Percentiles rank a stretch among this genome's conserved stretches.
phyloP scores from a whole-genome alignment of 257 asterid species.

The Solanum microdontum region DNA sequence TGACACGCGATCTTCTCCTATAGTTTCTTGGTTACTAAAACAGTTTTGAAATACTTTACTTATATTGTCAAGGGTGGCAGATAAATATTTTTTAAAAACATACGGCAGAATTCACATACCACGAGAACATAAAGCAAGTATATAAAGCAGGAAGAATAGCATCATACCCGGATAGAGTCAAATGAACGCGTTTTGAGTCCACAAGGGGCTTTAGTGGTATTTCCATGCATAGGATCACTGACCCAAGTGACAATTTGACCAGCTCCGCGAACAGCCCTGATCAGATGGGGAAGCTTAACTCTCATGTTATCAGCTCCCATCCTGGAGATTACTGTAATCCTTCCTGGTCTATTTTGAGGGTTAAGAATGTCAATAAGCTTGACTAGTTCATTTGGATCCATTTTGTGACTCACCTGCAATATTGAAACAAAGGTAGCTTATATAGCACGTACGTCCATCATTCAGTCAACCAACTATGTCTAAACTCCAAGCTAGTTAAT shows the following conservation, averaged over 20 bases:
- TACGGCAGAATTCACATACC: neutral
- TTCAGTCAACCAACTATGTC: neutral
- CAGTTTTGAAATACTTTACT: neutral
- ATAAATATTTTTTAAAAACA: neutral
- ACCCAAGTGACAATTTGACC: slow-evolving; percentile 81
- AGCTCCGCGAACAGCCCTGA: slow-evolving; percentile 61
- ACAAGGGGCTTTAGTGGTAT: slow-evolving; percentile 65
- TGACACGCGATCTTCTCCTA: neutral
- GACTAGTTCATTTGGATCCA: slow-evolving; percentile 63
- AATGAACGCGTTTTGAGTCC: slow-evolving; percentile 77
- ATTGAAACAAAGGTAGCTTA: neutral
- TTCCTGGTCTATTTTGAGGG: slow-evolving; percentile 56
- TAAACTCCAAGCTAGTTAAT: neutral
- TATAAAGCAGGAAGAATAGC: neutral
- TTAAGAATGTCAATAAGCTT: slow-evolving; percentile 63
- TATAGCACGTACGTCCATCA: neutral
- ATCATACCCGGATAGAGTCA: slow-evolving; percentile 55
- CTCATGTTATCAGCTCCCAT: slow-evolving; percentile 79
- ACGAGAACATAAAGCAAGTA: neutral
- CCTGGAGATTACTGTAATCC: slow-evolving; percentile 58
- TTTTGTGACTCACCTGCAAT: slow-evolving; percentile 60
- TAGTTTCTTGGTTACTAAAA: neutral
- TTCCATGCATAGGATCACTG: slow-evolving; percentile 81
- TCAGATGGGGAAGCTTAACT: slow-evolving; percentile 62
- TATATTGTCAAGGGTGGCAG: neutral